Conservation (phyloP, 1,284 basidiomycete genomes). For the Caloboletus inedulis region DNA sequence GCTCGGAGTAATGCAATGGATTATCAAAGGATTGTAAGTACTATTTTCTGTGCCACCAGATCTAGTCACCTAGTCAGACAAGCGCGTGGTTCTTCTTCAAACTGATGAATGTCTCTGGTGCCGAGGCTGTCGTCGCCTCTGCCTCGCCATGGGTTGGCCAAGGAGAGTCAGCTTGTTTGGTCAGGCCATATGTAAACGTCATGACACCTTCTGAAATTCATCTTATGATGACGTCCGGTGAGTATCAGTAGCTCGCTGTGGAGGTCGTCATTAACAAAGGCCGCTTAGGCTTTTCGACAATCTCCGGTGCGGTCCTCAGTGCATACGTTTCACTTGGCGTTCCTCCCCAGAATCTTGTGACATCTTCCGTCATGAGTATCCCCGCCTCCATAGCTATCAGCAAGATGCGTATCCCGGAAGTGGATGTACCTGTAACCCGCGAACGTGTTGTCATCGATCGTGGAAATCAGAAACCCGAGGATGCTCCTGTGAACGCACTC, state of each 20-base stretch:
- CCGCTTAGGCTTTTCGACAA: constrained; percentile 72
- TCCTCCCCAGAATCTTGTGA: constrained; percentile 78
- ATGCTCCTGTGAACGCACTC: constrained; percentile 68
- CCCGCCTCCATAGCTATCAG: constrained; percentile 90
- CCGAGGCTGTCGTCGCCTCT: constrained; percentile 88
- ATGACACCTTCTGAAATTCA: constrained; percentile 92
- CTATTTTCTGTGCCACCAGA: neutral
- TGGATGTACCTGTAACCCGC: constrained; percentile 81
- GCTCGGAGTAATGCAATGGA: constrained; percentile 86
- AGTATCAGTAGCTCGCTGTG: constrained; percentile 14
- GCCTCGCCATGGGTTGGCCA: constrained; percentile 91
- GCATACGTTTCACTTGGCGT: constrained; percentile 86
- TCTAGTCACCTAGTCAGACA: constrained; percentile 4
- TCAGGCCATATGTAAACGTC: constrained; percentile 80
- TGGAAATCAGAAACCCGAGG: constrained; percentile 54
- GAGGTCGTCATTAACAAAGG: constrained; percentile 3
- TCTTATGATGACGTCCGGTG: constrained; percentile 85
- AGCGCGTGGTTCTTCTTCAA: constrained; percentile 94
- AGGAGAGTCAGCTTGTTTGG: constrained; percentile 83
- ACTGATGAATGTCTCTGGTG: constrained; percentile 81
- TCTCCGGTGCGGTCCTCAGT: constrained; percentile 83
- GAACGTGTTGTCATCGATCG: constrained; percentile 78
- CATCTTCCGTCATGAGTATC: constrained; percentile 92
- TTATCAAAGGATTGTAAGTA: constrained; percentile 73
- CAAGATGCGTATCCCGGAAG: constrained; percentile 82